phyloP scores from a whole-genome alignment of 2,329 filamentous ascomycete species.

The Colletotrichum euphorbiae region DNA sequence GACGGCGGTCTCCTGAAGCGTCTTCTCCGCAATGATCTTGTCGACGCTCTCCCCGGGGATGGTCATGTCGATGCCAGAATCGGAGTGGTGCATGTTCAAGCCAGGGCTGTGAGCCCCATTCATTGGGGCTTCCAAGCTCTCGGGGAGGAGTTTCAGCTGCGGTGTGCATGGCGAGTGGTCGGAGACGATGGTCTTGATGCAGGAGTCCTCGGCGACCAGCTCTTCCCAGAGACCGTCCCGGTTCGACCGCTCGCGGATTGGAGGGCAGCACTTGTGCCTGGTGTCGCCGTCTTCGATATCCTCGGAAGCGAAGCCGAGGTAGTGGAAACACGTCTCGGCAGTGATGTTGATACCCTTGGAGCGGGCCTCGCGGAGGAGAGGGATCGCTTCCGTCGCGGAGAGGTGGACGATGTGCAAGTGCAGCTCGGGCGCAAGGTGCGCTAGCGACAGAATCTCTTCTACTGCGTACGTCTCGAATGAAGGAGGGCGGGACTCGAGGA shows the following conservation, averaged over 20 bases:
- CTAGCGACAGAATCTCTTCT: constrained; percentile 84
- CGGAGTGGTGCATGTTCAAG: constrained; percentile 58
- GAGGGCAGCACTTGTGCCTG: constrained; percentile 93
- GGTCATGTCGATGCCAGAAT: constrained; percentile 66
- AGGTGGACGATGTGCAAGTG: constrained; percentile 95
- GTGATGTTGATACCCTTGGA: constrained; percentile 84
- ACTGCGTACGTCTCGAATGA: constrained; percentile 93
- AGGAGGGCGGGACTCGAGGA: constrained; percentile 89
- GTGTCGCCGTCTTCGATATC: constrained; percentile 87
- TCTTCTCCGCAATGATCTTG: constrained; percentile 40
- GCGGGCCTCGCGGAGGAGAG: constrained; percentile 80
- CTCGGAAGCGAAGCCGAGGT: constrained; percentile 86
- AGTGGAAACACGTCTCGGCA: constrained; percentile 96
- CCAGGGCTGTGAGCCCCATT: neutral
- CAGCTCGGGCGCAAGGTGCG: constrained; percentile 82
- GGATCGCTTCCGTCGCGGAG: constrained; percentile 89
- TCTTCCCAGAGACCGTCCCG: constrained; percentile 91
- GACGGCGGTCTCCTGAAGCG: constrained; percentile 48
- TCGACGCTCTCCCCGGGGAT: constrained; percentile 46
- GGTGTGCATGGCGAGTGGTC: constrained; percentile 98
- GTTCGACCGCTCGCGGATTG: constrained; percentile 84
- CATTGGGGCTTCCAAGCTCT: constrained; percentile 60
- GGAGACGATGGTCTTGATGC: constrained; percentile 91
- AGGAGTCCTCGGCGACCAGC: constrained; percentile 75
- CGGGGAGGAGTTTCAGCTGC: constrained; percentile 87